These are phyloP conservation scores for Petunia axillaris DNA, from an alignment of 257 asterid species.

Conservation along the genomic window DNA sequence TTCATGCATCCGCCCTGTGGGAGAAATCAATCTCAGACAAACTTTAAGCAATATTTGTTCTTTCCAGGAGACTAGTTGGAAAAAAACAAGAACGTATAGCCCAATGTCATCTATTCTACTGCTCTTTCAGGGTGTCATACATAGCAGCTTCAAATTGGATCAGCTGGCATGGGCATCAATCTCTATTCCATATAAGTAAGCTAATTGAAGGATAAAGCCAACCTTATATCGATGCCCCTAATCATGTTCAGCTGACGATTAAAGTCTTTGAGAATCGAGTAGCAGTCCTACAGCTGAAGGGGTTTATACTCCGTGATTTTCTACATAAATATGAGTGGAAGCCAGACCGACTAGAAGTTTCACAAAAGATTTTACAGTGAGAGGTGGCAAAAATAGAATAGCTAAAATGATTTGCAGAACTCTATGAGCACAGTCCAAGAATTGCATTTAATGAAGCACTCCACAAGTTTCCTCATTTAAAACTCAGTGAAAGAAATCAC, in stretches of 20 bases:
- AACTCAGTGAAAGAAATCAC: not conserved
- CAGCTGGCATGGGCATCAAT: conserved; percentile 7
- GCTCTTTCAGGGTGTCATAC: conserved; percentile 19
- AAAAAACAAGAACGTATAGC: conserved; percentile 10
- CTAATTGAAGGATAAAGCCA: conserved; percentile 1
- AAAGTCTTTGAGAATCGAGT: not conserved
- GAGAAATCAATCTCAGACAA: conserved; percentile 10
- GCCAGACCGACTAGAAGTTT: not conserved
- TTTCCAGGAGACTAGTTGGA: not conserved
- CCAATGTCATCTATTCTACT: conserved; percentile 1
- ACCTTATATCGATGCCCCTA: not conserved
- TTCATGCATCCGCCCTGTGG: not conserved
- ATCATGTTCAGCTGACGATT: not conserved
- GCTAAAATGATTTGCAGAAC: conserved; percentile 21
- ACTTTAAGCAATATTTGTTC: conserved; percentile 13
- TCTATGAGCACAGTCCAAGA: not conserved
- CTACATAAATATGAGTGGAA: not conserved
- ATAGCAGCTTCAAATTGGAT: conserved; percentile 15
- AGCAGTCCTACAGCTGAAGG: not conserved
- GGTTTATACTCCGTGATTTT: not conserved
- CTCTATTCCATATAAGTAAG: not conserved
- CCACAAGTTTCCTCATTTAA: not conserved
- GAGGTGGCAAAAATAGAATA: not conserved
- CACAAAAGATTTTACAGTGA: not conserved
- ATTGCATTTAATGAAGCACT: not conserved